phyloP scores from a whole-genome alignment of 2,329 filamentous ascomycete species.

The Ramichloridium luteum region DNA sequence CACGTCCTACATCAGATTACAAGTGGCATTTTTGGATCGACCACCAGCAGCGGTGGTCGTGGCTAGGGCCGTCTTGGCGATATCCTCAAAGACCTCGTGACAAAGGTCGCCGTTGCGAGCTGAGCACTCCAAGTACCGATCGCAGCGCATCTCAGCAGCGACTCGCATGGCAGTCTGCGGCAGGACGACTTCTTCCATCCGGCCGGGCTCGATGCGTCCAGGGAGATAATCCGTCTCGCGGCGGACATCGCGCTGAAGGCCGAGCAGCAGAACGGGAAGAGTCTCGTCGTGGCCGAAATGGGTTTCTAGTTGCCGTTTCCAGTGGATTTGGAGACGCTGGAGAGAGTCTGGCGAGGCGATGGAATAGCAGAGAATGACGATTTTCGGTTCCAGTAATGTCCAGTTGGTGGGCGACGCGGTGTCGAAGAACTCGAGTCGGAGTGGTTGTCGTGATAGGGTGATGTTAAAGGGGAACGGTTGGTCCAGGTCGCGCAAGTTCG shows the following conservation, averaged over 20 bases:
- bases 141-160: constrained; percentile 48
- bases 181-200: constrained; percentile 31
- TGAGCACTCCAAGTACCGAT: constrained; percentile 52
- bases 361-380: constrained; percentile 48
- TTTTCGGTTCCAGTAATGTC: constrained; percentile 40
- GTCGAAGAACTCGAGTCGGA: constrained; percentile 45
- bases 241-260: constrained; percentile 46
- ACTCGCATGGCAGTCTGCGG: constrained; percentile 37
- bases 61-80: constrained; percentile 45
- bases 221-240: constrained; percentile 30
- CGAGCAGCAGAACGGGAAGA: constrained; percentile 47
- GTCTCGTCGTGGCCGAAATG: constrained; percentile 42
- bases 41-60: constrained; percentile 44
- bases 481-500: constrained; percentile 40
- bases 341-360: constrained; percentile 43
- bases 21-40: constrained; percentile 27
- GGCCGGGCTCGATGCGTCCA: constrained; percentile 15
- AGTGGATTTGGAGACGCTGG: constrained; percentile 32
- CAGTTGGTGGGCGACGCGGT: constrained; percentile 46
- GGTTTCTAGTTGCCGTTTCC: constrained; percentile 33
- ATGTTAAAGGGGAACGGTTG: constrained; percentile 50
- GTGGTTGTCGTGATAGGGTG: constrained; percentile 42
- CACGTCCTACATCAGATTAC: constrained; percentile 31
- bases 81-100: constrained; percentile 47
- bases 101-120: constrained; percentile 46